These are phyloP conservation scores for Venturiaceae sp. DNA, from an alignment of 2,329 filamentous ascomycete species.

Conservation along the genomic window DNA sequence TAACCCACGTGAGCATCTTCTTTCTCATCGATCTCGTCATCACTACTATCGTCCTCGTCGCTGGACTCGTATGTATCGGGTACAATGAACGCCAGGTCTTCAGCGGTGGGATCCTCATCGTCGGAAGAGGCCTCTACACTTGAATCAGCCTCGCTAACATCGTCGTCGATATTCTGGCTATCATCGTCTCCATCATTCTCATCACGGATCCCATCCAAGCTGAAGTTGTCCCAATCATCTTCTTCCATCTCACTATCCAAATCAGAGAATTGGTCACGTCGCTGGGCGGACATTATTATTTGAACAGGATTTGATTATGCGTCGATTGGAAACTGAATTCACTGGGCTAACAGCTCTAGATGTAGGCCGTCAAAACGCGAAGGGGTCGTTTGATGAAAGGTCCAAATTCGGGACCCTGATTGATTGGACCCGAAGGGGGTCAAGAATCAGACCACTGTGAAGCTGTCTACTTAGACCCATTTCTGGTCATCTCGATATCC, in stretches of 20 bases:
- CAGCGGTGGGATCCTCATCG: not conserved
- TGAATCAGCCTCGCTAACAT: not conserved
- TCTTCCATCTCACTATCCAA: not conserved
- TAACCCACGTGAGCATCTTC: not conserved
- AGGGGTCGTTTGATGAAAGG: too few species aligned
- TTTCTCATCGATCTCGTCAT: not conserved
- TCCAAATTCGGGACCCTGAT: too few species aligned
- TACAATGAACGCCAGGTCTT: not conserved
- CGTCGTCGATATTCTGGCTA: not conserved
- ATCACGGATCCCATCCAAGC: not conserved
- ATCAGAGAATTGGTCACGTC: not conserved
- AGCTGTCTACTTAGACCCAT: too few species aligned
- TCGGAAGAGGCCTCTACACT: not conserved
- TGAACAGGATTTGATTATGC: not conserved
- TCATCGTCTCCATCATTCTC: not conserved
- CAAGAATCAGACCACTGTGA: too few species aligned
- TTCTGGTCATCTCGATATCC: too few species aligned
- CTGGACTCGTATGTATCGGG: slow-evolving; percentile 1
- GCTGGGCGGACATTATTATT: not conserved
- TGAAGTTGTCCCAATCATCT: not conserved
- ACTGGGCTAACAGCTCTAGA: not conserved
- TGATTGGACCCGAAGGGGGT: too few species aligned
- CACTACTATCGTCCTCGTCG: not conserved
- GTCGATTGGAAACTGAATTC: not conserved
- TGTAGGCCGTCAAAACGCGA: too few species aligned